Conservation (phyloP, 495 filamentous ascomycete genomes). For the Bacidia rubella region DNA sequence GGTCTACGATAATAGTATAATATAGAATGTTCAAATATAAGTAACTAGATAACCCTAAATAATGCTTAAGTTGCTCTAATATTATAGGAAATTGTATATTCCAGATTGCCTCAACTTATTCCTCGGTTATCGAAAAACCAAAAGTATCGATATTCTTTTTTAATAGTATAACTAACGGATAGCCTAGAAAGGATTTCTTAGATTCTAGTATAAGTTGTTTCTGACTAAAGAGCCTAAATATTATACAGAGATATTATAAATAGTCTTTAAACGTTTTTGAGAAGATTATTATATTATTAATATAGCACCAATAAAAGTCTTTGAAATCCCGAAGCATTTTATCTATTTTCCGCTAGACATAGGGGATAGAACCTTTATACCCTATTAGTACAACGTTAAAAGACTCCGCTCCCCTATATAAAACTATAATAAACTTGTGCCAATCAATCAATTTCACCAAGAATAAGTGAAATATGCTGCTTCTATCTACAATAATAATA, state of each 20-base stretch:
- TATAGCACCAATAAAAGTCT: background rate
- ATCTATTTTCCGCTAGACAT: slow-evolving; percentile 1
- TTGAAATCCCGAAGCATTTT: background rate
- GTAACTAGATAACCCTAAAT: background rate
- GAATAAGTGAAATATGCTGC: background rate
- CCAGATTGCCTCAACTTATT: background rate
- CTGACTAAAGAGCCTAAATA: background rate
- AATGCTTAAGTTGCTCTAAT: background rate
- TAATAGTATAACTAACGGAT: no score
- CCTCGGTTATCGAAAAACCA: no score
- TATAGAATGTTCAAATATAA: background rate
- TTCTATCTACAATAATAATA: slow-evolving; percentile 1
- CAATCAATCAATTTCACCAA: background rate
- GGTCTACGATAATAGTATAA: background rate
- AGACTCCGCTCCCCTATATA: background rate
- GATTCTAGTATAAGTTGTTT: background rate
- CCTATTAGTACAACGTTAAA: background rate
- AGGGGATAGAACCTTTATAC: background rate
- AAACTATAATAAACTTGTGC: background rate
- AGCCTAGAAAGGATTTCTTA: no score
- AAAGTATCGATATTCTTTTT: no score
- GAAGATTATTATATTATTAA: slow-evolving; percentile 8
- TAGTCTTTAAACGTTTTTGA: slow-evolving; percentile 2
- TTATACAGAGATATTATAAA: background rate
- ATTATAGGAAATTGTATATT: background rate